These are phyloP conservation scores for Silene uniflora DNA, from an alignment of 148 eudicot species.

Conservation along the genomic window DNA sequence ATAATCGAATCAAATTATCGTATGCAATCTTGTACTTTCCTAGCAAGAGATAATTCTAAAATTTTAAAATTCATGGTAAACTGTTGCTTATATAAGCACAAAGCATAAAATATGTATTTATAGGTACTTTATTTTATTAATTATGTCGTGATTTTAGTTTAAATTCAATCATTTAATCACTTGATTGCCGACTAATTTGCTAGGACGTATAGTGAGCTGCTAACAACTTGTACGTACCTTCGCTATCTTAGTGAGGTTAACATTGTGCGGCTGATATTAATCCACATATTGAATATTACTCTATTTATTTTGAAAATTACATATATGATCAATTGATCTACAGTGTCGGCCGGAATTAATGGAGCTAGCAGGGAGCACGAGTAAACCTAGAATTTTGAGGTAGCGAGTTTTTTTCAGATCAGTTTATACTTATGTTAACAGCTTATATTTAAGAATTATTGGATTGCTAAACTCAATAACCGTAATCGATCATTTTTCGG, in stretches of 20 bases:
- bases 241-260: not conserved
- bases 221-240: not conserved
- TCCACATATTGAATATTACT: not conserved
- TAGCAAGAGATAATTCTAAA: not conserved
- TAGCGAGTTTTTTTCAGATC: no score
- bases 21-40: conserved; percentile 2
- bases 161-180: not conserved
- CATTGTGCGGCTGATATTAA: not conserved
- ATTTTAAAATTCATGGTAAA: not conserved
- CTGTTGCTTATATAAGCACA: not conserved
- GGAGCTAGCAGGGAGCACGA: no score
- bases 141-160: not conserved
- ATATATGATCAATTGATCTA: no score
- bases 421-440: no score
- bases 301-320: not conserved
- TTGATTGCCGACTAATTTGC: conserved; percentile 1
- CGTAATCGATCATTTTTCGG: no score
- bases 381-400: no score
- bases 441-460: no score
- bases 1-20: conserved; percentile 4
- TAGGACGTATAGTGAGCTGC: not conserved
- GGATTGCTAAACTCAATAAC: no score
- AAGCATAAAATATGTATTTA: not conserved
- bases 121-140: not conserved
- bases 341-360: no score